Evolutionary conservation across 2,329 filamentous ascomycete species (phyloP), one percentile per base, ranked within the genome.

Genomic region (Fusarium robinianum): DNA sequence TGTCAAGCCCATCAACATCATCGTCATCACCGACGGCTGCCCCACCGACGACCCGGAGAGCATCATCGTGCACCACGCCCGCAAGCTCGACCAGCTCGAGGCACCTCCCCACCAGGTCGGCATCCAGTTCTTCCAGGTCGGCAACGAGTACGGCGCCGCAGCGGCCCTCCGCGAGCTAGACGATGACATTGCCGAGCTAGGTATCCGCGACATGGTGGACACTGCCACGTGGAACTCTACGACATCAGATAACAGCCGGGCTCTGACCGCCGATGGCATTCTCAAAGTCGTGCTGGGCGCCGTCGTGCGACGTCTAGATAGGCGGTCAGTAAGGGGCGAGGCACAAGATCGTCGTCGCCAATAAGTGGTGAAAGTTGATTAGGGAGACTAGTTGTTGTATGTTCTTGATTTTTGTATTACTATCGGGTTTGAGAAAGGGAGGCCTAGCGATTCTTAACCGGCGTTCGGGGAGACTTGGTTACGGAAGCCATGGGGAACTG

Each of bases 91-190:
- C 61, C 68, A 68, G 37, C 66, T 87, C 6, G 77, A 84, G 7
- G 90, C 90, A 0, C 82, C 85, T 4, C 77, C 84, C 1, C 87
- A 87, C 75, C 94, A 97, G 71, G 75, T 96, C 7, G 92, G 92
- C 22, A 82, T 97, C 43, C 92, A 97, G 67, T 97, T 97, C 73
- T 95, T 97, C 74, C 92, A 96, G 69, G 87, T 97, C 30, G 92
- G 94, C 43, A 77, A 80, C 35, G 88, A 95, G 57, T 63, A 70
- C 1, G 72, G 68, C 1, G 92, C 91, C 0, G 74, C 76, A 2
- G 68, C 75, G 54, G 82, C 85, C 41, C 73, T 97, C 25, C 72
- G 79, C 56, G 76, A 84, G 32, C 75, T 97, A 6, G 92, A 97
- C 63, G 88, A 96, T 64, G 73, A 78, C 27, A 61, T 79, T n/a